These are phyloP conservation scores for Penicillium cataractarum DNA, from an alignment of 495 filamentous ascomycete genomes.

Conservation along the genomic window DNA sequence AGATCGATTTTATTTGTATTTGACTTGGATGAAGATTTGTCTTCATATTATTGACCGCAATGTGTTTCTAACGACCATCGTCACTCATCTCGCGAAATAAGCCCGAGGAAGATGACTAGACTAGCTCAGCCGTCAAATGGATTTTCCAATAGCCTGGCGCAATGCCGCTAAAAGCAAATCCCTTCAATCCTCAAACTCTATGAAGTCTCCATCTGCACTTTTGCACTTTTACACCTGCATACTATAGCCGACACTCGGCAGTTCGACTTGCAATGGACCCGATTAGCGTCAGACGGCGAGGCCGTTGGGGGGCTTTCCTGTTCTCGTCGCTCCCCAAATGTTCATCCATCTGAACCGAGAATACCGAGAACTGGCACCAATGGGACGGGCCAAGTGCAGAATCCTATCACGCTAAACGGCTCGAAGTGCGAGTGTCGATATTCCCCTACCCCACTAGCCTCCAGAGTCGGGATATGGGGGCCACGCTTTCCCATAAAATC, in stretches of 20 bases:
- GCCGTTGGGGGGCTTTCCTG: neutral
- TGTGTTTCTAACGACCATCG: neutral
- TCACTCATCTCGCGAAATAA: neutral
- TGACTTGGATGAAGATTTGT: neutral
- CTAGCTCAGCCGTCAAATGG: neutral
- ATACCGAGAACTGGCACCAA: slow-evolving; percentile 21
- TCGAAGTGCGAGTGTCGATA: neutral
- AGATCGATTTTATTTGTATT: neutral
- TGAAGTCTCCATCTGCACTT: neutral
- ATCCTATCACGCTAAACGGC: neutral
- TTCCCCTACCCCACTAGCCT: slow-evolving; percentile 1
- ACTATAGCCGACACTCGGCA: neutral
- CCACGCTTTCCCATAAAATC: neutral
- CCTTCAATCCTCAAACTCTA: neutral
- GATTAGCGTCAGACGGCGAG: neutral
- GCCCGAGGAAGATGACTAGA: neutral
- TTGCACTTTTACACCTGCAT: neutral
- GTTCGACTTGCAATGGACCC: neutral
- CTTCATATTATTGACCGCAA: neutral
- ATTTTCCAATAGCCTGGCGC: neutral
- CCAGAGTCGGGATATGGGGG: neutral
- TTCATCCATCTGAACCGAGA: slow-evolving; percentile 9
- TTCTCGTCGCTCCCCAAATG: neutral
- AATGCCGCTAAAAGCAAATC: neutral
- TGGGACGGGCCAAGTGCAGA: neutral